Percentiles rank a stretch among this genome's conserved stretches.
These are phyloP conservation scores for Thalassiosira livingstoniorum DNA, from an alignment of 352 stramenopile genomes.

Conservation along the genomic window DNA sequence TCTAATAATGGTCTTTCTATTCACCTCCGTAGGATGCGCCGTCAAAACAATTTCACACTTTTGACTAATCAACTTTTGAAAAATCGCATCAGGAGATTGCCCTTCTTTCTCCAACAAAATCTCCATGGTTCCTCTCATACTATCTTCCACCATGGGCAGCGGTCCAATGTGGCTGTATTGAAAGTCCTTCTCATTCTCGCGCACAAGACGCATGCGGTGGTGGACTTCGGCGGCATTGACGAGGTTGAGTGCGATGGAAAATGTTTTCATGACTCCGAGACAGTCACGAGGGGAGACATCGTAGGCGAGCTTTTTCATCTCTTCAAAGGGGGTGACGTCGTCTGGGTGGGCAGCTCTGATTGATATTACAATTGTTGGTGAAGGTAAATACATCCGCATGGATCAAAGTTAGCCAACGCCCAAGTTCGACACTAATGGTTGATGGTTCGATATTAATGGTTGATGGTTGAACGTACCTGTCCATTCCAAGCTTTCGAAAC, in stretches of 20 bases:
- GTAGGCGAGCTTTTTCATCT: conserved; percentile 66
- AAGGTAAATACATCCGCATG: no score
- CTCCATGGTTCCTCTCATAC: conserved; percentile 74
- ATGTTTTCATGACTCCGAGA: conserved; percentile 83
- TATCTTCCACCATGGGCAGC: conserved; percentile 79
- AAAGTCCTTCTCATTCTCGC: conserved; percentile 29
- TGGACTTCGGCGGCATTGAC: conserved; percentile 88
- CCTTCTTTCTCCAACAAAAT: conserved; percentile 56
- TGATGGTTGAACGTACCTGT: no score
- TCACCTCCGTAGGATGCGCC: conserved; percentile 88
- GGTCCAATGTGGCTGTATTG: conserved; percentile 52
- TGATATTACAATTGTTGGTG: background rate
- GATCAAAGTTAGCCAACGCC: no score
- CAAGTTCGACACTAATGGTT: no score
- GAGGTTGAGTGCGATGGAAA: conserved; percentile 87
- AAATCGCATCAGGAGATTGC: conserved; percentile 76
- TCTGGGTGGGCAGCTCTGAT: conserved; percentile 48
- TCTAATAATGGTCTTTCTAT: conserved; percentile 75
- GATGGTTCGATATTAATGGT: no score
- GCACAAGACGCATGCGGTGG: conserved; percentile 79
- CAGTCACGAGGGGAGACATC: conserved; percentile 63
- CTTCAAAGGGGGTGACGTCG: conserved; percentile 54
- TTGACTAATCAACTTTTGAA: conserved; percentile 83
- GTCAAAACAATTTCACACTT: conserved; percentile 90
- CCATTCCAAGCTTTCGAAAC: conserved; percentile 70